Base-by-base conservation (phyloP, 179 eudicot species). In the Vitellaria paradoxa region DNA sequence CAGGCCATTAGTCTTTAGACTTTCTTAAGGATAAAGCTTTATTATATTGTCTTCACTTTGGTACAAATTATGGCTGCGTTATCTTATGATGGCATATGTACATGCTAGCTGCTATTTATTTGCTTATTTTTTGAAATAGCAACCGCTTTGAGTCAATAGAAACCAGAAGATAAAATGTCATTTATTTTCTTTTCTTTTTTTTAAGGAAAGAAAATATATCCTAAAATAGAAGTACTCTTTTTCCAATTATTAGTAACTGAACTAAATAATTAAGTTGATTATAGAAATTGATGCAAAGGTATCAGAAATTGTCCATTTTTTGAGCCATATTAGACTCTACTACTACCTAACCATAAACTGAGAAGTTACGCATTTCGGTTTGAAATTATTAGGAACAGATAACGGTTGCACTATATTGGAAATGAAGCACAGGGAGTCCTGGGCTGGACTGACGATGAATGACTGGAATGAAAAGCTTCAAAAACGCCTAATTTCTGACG, bases 351-450 rank as follows among this genome's bases (percentile, higher is more conserved):
- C 11, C 14, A 5, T 14, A 14, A 3, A 7, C 20, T 59, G 4
- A 72, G 30, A 10, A 37, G 67, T 2, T 12, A 9, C 21, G 17
- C n/a, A 12, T 15, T 47, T 50, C 65, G 50, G 15, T 30, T 1
- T 37, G 50, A 15, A 80, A 26, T 40, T 70, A 57, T 30, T 80
- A 88, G 89, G 84, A 74, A 81, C 46, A 65, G 70, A 83, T 53
- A 86, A 81, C 56, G 85, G 87, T 40, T 88, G 84, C 73, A 79
- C 78, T 30, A 76, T 88, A 77, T 21, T 88, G 83, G 91, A 88
- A 79, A 80, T 88, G 85, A 80, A 81, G 79, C 89, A 84, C 81
- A 77, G n/a, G 61, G 89, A 86, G 66, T 79, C 67, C 64, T 84
- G 78, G 45, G 76, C 78, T 3, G 76, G 63, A 50, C 78, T 30